Evolutionary conservation across 306 rosid genomes (phyloP).

Genomic region (Acacia melanoxylon): DNA sequence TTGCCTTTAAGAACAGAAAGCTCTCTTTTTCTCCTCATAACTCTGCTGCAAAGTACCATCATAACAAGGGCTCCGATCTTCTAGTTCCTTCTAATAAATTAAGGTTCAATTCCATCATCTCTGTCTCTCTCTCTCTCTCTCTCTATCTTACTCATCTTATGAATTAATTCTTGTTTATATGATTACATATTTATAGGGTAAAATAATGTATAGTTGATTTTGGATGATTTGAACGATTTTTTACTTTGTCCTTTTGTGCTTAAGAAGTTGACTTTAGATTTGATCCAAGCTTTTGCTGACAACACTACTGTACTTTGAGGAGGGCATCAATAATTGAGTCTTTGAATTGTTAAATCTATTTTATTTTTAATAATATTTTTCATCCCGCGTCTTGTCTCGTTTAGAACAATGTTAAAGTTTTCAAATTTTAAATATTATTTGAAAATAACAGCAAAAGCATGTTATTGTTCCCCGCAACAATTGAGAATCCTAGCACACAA

Average conservation of each 20-base stretch:
- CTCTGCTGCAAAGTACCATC: slow-evolving; percentile 38
- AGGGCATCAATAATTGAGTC: neutral
- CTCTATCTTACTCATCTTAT: neutral
- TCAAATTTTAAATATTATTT: neutral
- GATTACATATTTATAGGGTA: neutral
- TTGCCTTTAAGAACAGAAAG: slow-evolving; percentile 52
- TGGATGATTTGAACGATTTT: neutral
- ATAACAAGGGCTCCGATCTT: slow-evolving; percentile 41
- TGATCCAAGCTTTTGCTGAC: neutral
- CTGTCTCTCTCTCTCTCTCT: neutral
- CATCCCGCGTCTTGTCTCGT: neutral
- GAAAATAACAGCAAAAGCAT: neutral
- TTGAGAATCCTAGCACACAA: neutral
- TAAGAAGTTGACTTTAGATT: neutral
- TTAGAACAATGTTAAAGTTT: neutral
- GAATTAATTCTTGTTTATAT: neutral
- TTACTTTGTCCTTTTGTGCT: neutral
- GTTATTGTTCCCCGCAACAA: neutral
- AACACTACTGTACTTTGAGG: neutral
- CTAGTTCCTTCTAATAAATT: slow-evolving; percentile 58
- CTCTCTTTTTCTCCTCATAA: slow-evolving; percentile 35
- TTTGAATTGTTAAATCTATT: neutral
- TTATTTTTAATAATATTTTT: neutral
- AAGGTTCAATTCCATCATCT: slow-evolving; percentile 38
- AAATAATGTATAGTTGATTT: neutral